Percentiles rank a stretch among this genome's conserved stretches.
These are phyloP conservation scores for Cladophialophora chaetospira DNA, from an alignment of 2,329 filamentous ascomycete genomes.

Conservation along the genomic window DNA sequence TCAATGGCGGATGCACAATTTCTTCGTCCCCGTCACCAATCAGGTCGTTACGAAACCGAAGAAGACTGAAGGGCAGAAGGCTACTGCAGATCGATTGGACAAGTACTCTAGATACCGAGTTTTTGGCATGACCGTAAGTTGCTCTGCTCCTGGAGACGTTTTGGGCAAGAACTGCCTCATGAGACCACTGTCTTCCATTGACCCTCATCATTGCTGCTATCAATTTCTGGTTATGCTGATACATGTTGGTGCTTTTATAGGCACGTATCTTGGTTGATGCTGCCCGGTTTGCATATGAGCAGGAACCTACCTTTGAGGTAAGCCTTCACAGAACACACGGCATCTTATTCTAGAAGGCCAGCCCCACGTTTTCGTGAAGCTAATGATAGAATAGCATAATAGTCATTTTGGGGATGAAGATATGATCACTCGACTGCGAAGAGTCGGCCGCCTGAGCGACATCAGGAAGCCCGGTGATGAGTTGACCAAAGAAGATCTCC, in stretches of 20 bases:
- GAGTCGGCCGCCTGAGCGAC: constrained; percentile 58
- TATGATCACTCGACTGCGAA: constrained; percentile 60
- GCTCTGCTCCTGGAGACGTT: no score
- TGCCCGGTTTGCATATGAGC: constrained; percentile 77
- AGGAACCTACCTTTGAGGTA: constrained; percentile 87
- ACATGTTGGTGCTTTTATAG: no score
- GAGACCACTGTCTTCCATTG: no score
- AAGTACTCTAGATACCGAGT: constrained; percentile 70
- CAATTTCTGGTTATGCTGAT: no score
- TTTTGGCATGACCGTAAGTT: constrained; percentile 98
- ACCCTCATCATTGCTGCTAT: no score
- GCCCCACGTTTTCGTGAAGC: no score
- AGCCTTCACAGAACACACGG: no score
- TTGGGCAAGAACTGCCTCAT: no score
- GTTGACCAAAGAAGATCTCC: constrained; percentile 54
- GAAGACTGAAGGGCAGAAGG: constrained; percentile 46
- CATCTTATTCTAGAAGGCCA: no score
- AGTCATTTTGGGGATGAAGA: constrained; percentile 66
- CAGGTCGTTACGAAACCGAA: constrained; percentile 67
- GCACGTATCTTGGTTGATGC: constrained; percentile 86
- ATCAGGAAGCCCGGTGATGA: constrained; percentile 54
- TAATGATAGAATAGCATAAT: no score
- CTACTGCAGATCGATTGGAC: constrained; percentile 44
- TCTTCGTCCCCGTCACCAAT: constrained; percentile 78
- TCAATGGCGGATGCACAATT: constrained; percentile 88